Evolutionary conservation across 345 rosid genomes (phyloP).

Genomic region (Pistacia vera): DNA sequence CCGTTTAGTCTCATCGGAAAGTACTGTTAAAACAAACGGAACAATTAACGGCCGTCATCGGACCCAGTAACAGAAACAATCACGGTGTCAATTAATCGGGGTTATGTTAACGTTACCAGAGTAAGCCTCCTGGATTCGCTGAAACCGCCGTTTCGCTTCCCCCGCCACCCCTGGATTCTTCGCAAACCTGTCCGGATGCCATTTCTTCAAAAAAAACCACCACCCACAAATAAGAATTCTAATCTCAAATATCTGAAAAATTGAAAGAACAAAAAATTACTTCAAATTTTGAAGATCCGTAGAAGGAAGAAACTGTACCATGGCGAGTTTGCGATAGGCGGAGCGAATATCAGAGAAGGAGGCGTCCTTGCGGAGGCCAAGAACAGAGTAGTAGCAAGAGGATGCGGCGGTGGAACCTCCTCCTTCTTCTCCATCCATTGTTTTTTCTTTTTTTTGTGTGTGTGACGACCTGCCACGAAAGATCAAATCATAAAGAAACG

Average conservation of each 20-base stretch:
- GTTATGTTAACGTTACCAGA: slow-evolving; percentile 47
- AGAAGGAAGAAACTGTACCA: slow-evolving; percentile 41
- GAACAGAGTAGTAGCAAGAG: slow-evolving; percentile 67
- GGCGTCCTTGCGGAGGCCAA: slow-evolving; percentile 78
- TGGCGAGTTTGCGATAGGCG: slow-evolving; percentile 88
- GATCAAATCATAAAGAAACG: not conserved
- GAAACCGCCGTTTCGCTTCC: slow-evolving; percentile 85
- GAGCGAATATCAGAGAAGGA: slow-evolving; percentile 80
- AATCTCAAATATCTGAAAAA: not conserved
- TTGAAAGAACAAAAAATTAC: not conserved
- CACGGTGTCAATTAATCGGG: not conserved
- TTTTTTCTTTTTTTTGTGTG: too few relatives aligned
- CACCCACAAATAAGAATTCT: not conserved
- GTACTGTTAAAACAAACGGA: slow-evolving; percentile 44
- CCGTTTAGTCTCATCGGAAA: slow-evolving; percentile 64
- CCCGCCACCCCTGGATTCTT: slow-evolving; percentile 58
- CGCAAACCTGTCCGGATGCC: slow-evolving; percentile 88
- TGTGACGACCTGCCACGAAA: too few relatives aligned
- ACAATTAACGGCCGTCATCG: not conserved
- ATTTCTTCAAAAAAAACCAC: slow-evolving; percentile 48
- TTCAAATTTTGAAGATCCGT: too few relatives aligned
- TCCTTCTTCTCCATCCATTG: slow-evolving; percentile 77
- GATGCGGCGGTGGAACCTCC: slow-evolving; percentile 51
- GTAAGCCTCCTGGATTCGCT: slow-evolving; percentile 92
- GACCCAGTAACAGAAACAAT: not conserved